Evolutionary conservation across 257 asterid genomes (phyloP).

Genomic region (Salvia miltiorrhiza): DNA sequence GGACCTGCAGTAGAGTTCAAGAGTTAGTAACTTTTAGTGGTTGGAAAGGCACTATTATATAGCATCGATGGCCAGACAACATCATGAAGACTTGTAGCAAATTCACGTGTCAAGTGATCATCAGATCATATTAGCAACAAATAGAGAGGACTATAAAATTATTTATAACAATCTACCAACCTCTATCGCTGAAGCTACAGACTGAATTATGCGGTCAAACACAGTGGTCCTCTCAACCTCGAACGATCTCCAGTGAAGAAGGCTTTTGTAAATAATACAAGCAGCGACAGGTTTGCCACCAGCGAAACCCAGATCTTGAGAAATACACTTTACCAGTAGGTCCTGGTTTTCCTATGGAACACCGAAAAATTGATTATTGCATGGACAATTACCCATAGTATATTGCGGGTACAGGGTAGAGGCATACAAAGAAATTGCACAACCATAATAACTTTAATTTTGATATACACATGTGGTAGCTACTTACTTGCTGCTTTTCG

Average conservation of each 20-base stretch:
- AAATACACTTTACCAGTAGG: conserved; percentile 81
- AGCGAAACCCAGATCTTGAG: conserved; percentile 95
- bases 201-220: conserved; percentile 87
- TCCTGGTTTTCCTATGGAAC: conserved; percentile 88
- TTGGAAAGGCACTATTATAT: too few relatives aligned
- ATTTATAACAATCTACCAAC: too few relatives aligned
- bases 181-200: background rate
- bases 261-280: conserved; percentile 92
- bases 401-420: too few relatives aligned
- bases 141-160: background rate
- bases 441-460: background rate
- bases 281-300: conserved; percentile 97
- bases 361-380: background rate
- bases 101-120: too few relatives aligned
- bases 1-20: conserved; percentile 39
- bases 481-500: conserved; percentile 85
- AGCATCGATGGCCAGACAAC: too few relatives aligned
- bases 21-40: too few relatives aligned
- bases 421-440: background rate
- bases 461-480: background rate
- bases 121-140: conserved; percentile 12
- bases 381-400: too few relatives aligned
- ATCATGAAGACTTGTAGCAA: background rate
- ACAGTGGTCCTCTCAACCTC: conserved; percentile 98
- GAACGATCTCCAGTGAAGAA: conserved; percentile 98